Percentiles rank a stretch among this genome's conserved stretches.
These are phyloP conservation scores for Tricholomella constricta DNA, from an alignment of 768 basidiomycete species.

Conservation along the genomic window DNA sequence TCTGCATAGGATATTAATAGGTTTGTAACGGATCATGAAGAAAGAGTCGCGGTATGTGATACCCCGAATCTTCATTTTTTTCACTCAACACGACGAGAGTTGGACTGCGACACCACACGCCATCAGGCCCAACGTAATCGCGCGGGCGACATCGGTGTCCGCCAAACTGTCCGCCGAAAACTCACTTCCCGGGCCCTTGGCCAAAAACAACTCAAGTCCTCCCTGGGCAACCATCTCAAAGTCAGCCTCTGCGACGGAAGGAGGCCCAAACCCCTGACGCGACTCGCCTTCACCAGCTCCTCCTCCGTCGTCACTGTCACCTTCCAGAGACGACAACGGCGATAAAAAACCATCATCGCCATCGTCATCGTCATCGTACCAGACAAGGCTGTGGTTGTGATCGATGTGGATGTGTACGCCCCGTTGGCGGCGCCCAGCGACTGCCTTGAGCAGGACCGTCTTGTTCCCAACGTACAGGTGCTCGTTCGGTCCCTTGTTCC, in stretches of 20 bases:
- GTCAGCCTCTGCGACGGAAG: conserved; percentile 14
- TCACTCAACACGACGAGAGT: conserved; percentile 7
- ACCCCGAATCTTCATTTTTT: not conserved
- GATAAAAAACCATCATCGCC: conserved; percentile 3
- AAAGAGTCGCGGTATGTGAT: too few species aligned
- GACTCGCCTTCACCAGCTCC: conserved; percentile 22
- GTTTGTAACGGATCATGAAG: too few species aligned
- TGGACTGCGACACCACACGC: conserved; percentile 23
- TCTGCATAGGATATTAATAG: too few species aligned
- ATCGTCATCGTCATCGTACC: not conserved
- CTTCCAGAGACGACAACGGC: conserved; percentile 12
- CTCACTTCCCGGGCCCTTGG: conserved; percentile 11
- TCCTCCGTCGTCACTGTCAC: not conserved
- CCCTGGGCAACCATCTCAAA: conserved; percentile 21
- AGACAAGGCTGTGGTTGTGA: not conserved
- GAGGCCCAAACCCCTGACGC: conserved; percentile 8
- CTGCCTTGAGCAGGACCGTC: conserved; percentile 2
- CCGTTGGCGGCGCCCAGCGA: not conserved
- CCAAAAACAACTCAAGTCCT: conserved; percentile 13
- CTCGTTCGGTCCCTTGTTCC: conserved; percentile 9
- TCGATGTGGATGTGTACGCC: not conserved
- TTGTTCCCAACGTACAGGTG: conserved; percentile 19
- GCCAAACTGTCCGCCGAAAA: conserved; percentile 23
- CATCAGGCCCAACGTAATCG: conserved; percentile 22
- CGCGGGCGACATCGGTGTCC: conserved; percentile 26